Evolutionary conservation across 2,329 filamentous ascomycete species (phyloP).

Genomic region (Sphaerulina musiva): DNA sequence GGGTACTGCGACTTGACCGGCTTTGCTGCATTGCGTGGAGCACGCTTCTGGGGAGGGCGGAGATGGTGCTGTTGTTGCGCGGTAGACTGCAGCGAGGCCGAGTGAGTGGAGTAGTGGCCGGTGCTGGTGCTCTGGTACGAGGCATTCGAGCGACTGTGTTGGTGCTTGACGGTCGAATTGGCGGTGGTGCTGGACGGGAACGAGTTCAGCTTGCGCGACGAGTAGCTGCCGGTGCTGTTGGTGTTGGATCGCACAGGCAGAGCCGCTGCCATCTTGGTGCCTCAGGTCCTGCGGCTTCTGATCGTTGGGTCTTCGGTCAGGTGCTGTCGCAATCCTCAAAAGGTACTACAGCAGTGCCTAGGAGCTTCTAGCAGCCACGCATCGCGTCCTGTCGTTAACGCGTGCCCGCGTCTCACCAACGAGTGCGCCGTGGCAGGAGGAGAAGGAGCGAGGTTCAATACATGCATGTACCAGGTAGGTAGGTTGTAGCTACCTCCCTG

Average conservation of each 20-base stretch:
- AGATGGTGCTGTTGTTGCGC: conserved; percentile 2
- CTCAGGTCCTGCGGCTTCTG: background rate
- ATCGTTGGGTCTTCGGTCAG: no score
- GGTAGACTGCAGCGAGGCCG: conserved; percentile 9
- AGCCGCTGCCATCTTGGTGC: conserved; percentile 28
- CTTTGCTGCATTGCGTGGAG: conserved; percentile 13
- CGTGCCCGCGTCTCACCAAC: no score
- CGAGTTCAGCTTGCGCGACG: conserved; percentile 32
- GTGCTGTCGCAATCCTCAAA: no score
- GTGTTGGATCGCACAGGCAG: conserved; percentile 28
- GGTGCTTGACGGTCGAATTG: conserved; percentile 12
- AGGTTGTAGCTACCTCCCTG: no score
- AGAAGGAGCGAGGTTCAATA: no score
- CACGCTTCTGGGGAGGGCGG: conserved; percentile 5
- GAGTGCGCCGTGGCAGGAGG: no score
- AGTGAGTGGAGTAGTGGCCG: conserved; percentile 17
- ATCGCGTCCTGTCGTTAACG: background rate
- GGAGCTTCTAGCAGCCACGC: no score
- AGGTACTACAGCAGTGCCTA: no score
- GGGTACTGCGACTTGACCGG: conserved; percentile 46
- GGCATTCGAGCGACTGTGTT: conserved; percentile 34
- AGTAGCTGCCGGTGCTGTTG: conserved; percentile 23
- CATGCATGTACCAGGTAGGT: no score
- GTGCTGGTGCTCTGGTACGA: conserved; percentile 33
- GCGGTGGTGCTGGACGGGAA: conserved; percentile 29